A percentile compares a stretch with the other conserved stretches of the same genome.
These are phyloP conservation scores for Diversispora epigaea DNA, from an alignment of 192 early-diverging fungal genomes.

Conservation along the genomic window DNA sequence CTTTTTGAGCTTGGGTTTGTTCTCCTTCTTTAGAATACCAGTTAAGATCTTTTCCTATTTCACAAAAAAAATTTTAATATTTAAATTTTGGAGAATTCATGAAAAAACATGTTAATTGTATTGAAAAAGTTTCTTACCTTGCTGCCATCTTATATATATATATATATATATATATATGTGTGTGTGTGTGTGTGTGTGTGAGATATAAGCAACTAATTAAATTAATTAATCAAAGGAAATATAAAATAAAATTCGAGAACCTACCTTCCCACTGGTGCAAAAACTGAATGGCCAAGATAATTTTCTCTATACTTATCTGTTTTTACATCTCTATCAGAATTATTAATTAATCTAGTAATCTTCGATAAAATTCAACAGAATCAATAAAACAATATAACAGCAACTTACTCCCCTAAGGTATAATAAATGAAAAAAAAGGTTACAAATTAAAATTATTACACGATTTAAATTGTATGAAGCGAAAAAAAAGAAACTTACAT, in stretches of 20 bases:
- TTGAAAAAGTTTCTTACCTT: background rate
- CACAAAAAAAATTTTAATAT: background rate
- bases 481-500: constrained; percentile 7
- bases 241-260: too few relatives aligned
- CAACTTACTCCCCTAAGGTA: constrained; percentile 29
- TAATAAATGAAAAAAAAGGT: background rate
- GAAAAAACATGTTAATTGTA: background rate
- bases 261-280: constrained; percentile 80
- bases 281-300: constrained; percentile 79
- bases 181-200: constrained; percentile 39
- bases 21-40: constrained; percentile 72
- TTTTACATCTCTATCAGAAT: constrained; percentile 45
- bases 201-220: too few relatives aligned
- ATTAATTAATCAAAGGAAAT: too few relatives aligned
- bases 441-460: background rate
- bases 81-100: background rate
- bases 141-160: constrained; percentile 14
- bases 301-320: constrained; percentile 77
- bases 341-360: background rate
- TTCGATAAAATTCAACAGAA: background rate
- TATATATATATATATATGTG: constrained; percentile 50
- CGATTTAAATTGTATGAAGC: background rate
- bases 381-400: background rate
- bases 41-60: constrained; percentile 57
- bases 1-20: constrained; percentile 34